Conservation (phyloP, 1,284 basidiomycete genomes). For the Boletellus dicymbophilus region DNA sequence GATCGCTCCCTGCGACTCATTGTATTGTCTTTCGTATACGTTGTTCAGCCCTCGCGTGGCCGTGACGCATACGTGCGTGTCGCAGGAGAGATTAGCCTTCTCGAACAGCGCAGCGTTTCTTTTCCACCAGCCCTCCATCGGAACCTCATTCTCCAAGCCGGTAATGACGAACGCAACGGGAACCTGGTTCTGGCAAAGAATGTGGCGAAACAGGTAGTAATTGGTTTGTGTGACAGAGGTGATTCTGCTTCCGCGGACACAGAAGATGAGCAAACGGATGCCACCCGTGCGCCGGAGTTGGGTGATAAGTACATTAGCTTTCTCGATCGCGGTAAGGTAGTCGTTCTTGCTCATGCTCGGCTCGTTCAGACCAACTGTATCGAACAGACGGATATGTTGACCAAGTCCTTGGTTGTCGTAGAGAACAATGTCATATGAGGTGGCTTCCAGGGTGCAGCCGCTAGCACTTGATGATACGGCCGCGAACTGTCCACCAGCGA, state of each 20-base stretch:
- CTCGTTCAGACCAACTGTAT: slow-evolving; percentile 25
- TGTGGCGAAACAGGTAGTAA: slow-evolving; percentile 26
- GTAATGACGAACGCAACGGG: slow-evolving; percentile 29
- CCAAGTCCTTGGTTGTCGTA: slow-evolving; percentile 2
- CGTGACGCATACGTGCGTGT: slow-evolving; percentile 25
- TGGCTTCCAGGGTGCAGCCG: slow-evolving; percentile 18
- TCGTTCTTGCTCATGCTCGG: slow-evolving; percentile 15
- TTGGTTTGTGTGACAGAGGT: slow-evolving; percentile 20
- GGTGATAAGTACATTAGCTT: slow-evolving; percentile 21
- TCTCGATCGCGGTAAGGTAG: slow-evolving; percentile 21
- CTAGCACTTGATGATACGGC: slow-evolving; percentile 12
- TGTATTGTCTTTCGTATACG: slow-evolving; percentile 15
- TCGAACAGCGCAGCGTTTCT: slow-evolving; percentile 12
- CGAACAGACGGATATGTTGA: slow-evolving; percentile 21
- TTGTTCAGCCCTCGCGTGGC: slow-evolving; percentile 11
- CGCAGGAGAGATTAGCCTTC: slow-evolving; percentile 12
- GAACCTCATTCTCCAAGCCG: slow-evolving; percentile 21
- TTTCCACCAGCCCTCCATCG: slow-evolving; percentile 28
- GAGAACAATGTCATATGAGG: slow-evolving; percentile 20
- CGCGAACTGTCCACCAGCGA: slow-evolving; percentile 19
- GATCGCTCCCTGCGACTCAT: slow-evolving; percentile 14
- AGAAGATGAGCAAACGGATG: slow-evolving; percentile 27
- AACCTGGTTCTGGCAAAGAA: slow-evolving; percentile 25
- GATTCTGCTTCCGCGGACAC: slow-evolving; percentile 27
- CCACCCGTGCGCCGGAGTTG: slow-evolving; percentile 26